Evolutionary conservation across 2,329 filamentous ascomycete species (phyloP), one percentile per base, ranked within the genome.

Genomic region (Beauveria sp.): DNA sequence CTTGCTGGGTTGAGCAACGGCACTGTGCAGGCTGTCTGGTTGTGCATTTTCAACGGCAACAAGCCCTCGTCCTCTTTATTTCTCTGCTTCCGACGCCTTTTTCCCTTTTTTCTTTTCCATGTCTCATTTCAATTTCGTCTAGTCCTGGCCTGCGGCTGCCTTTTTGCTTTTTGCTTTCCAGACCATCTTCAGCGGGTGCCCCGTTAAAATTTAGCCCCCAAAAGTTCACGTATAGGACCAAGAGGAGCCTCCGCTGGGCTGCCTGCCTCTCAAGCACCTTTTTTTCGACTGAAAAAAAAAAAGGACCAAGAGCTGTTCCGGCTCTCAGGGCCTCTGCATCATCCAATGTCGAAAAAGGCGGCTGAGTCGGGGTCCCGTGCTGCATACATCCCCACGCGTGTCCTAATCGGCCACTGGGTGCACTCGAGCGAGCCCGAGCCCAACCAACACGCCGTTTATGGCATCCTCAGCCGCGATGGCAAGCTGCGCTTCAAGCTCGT

Each of bases 401-500:
- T 53, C 57, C 49, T 60, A n/a, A 53, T 62, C 51, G 60, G 60
- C 46, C 52, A 62, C 52, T 62, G 60, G 60, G 40, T 55, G 43
- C 51, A 62, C 43, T 62, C 60, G 14, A 62, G 51, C 60, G 60
- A 62, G 60, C 51, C 60, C 16, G 60, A 62, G 60, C 60, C 60
- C 31, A 51, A 62, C 60, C 60, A 62, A 53, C 60, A 62, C 60
- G 60, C 60, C 51, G 60, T 62, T 22, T 62, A 56, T 38, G 60
- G 60, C 60, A 62, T 62, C 45, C 60, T 62, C 34, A 62, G 60
- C 60, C 60, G 60, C 24, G 60, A 62, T 50, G 60, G 46, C 34
- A 62, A 62, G 60, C 60, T 62, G 22, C 60, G 60, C 52, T 62
- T 61, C 52, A 62, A 62, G 46, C 51, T 62, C 60, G 60, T 62